Base-by-base conservation (phyloP, 345 rosid genomes). In the Brassica nigra region DNA sequence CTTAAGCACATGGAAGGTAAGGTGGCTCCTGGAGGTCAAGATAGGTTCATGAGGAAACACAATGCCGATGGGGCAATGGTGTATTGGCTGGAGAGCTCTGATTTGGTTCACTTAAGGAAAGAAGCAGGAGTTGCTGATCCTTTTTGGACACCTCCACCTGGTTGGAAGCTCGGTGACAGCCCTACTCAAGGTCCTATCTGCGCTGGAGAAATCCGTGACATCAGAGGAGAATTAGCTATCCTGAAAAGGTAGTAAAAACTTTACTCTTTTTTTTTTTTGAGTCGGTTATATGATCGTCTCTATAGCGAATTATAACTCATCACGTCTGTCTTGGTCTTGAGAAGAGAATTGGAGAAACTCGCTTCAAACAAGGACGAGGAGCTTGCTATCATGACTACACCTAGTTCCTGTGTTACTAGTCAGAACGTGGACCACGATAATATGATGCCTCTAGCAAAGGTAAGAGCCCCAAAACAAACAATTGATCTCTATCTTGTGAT, bases 51-150 rank as follows among this genome's bases (percentile, higher is more conserved):
- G 84, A 86, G 99, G 85, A 76, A 90, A 71, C 99, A 96, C 79
- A 96, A 93, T 68, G 89, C 97, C 1, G 92, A 93, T 63, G 99
- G 98, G 0, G 98, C 95, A 20, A 92, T 96, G 97, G 98, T 93
- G 87, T 93, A 96, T 71, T 96, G 97, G 97, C 63, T 93, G 76
- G 98, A 96, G 87, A 86, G 86, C 33, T 89, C 97, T 70, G 87
- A 92, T 71, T 81, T 96, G 83, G 77, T 85, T 74, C 81, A 86
- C 31, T 49, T 93, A 29, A 89, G 99, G 83, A 88, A 82, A 82
- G 87, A 89, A 65, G 98, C 92, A 47, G 98, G 98, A 36, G 90
- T 96, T 11, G 79, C 89, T 66, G 99, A 96, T 81, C 95, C 97
- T 75, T 93, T 90, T 79, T 93, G 97, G 99, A 90, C 86, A 49